Percentiles rank a stretch among this genome's conserved stretches.
These are phyloP conservation scores for Aspergillus sp. DNA, from an alignment of 2,329 filamentous ascomycete genomes.

Conservation along the genomic window DNA sequence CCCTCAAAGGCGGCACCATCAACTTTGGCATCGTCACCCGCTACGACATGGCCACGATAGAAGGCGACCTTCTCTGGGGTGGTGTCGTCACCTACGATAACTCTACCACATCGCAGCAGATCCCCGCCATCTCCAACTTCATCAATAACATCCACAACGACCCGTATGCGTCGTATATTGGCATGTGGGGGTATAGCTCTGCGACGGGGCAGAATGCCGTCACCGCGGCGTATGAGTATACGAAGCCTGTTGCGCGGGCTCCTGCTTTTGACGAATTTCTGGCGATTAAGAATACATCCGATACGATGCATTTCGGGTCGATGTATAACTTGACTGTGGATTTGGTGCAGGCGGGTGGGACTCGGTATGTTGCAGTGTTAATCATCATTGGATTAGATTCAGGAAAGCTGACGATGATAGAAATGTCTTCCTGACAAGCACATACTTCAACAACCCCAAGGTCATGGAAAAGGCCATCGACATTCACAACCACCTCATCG, in stretches of 20 bases:
- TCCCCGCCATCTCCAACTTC: constrained; percentile 9
- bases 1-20: constrained; percentile 53
- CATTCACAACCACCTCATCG: constrained; percentile 13
- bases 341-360: constrained; percentile 12
- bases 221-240: constrained; percentile 4
- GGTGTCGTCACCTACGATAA: not conserved
- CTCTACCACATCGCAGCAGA: not conserved
- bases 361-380: constrained; percentile 10
- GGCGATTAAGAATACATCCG: constrained; percentile 10
- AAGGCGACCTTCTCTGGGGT: not conserved
- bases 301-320: constrained; percentile 9
- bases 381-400: no score
- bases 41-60: not conserved
- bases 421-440: constrained; percentile 13
- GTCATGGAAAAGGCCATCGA: constrained; percentile 14
- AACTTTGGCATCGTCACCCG: constrained; percentile 45
- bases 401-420: constrained; percentile 4
- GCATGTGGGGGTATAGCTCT: constrained; percentile 32
- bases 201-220: constrained; percentile 11
- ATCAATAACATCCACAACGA: constrained; percentile 11
- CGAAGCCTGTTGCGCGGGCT: constrained; percentile 9
- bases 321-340: constrained; percentile 14
- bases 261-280: constrained; percentile 8
- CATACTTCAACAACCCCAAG: constrained; percentile 14
- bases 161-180: not conserved